Base-by-base conservation (phyloP, 1,284 basidiomycete genomes). In the Apiotrichum domesticum region DNA sequence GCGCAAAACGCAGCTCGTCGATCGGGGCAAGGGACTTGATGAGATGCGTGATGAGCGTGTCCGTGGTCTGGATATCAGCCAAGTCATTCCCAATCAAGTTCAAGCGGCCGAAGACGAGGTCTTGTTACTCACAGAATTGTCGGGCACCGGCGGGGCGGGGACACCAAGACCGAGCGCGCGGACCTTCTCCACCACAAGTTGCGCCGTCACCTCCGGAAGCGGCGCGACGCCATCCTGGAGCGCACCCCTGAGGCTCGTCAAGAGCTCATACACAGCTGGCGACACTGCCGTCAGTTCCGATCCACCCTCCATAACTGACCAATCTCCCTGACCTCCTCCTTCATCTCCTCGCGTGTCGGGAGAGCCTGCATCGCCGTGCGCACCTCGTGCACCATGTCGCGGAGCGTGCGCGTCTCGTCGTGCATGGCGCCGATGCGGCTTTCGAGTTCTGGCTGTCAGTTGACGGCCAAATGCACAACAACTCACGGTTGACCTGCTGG, bases 321-420 rank as follows among this genome's bases (percentile, higher is more conserved):
- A 6, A 42, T 14, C 10, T 61, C 59, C 15, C 49, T 54, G 42
- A 72, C 46, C 34, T 67, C 68, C 37, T 68, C 69, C 14, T 57
- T 60, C 21, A 70, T 46, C 39, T 72, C 71, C 33, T 68, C 64
- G 10, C 56, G 61, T 15, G 41, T 42, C 8, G 68, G 64, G 32
- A 71, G 45, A 1, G 60, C 59, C 34, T 56, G 60, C 33, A 66
- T 55, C n/a, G 61, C 60, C 6, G 57, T 62, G 13, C 56, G 58
- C 3, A 72, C 37, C 10, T 65, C 69, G 54, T 71, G 66, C 2
- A 65, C n/a, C 44, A 61, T 47, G 51, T 72, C 69, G 40, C 69
- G 63, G 10, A 67, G 32, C n/a, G 51, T 21, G 40, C 45, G 49
- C 8, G 50, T 32, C 11, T 55, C 42, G 6, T 34, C 40, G 3